phyloP scores from a whole-genome alignment of 441 rosid genomes.

The Jatropha multifida region DNA sequence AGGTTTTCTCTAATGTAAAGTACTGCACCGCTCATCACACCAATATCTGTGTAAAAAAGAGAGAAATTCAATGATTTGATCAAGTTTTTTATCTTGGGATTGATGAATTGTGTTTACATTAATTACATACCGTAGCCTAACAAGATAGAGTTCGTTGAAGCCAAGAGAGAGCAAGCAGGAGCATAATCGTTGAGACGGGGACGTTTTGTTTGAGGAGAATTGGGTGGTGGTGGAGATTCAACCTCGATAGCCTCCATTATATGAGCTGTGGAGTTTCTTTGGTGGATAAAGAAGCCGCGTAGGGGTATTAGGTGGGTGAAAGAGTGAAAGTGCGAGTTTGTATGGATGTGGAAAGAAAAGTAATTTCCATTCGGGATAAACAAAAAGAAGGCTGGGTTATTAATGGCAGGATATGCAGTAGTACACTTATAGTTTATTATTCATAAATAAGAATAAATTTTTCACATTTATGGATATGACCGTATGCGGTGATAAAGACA shows the following conservation, averaged over 20 bases:
- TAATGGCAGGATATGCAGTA: too few relatives aligned
- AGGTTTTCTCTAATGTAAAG: constrained; percentile 40
- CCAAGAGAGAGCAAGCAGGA: constrained; percentile 44
- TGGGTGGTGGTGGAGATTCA: neutral
- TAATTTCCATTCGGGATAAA: neutral
- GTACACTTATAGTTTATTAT: too few relatives aligned
- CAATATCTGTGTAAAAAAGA: constrained; percentile 40
- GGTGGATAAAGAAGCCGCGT: neutral
- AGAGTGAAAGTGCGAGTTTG: neutral
- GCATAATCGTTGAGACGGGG: constrained; percentile 39
- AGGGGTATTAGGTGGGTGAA: neutral
- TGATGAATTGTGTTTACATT: too few relatives aligned
- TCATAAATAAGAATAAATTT: too few relatives aligned
- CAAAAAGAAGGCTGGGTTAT: too few relatives aligned
- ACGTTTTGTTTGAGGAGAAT: neutral
- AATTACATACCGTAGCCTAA: constrained; percentile 49
- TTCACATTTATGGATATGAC: too few relatives aligned
- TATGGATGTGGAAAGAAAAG: neutral
- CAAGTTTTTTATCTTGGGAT: too few relatives aligned
- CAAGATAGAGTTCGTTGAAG: constrained; percentile 53
- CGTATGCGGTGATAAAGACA: too few relatives aligned
- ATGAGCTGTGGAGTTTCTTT: neutral
- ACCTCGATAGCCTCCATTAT: constrained; percentile 17
- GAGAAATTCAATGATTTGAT: too few relatives aligned
- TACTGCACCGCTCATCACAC: constrained; percentile 63